Evolutionary conservation across 2,329 filamentous ascomycete species (phyloP).

Genomic region (Macrophomina phaseolina): DNA sequence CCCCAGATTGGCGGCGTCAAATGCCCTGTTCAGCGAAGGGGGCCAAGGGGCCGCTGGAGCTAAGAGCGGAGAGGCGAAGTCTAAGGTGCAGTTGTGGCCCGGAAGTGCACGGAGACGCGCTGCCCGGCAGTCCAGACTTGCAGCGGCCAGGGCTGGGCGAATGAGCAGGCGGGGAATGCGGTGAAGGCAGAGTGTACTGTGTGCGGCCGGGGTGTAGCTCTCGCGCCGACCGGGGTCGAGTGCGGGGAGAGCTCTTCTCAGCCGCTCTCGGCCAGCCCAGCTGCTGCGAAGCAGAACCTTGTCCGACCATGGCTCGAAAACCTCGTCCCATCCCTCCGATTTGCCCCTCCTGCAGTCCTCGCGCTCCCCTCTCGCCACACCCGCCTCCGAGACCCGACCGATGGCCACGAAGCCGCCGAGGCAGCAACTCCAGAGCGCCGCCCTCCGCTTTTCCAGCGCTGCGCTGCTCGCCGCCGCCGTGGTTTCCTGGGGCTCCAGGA

Average conservation of each 20-base stretch:
- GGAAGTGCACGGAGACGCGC: neutral
- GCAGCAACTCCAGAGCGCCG: neutral
- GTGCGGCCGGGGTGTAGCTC: neutral
- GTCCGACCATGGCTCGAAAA: neutral
- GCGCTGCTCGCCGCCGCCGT: constrained; percentile 15
- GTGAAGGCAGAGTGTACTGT: neutral
- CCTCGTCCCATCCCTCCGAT: neutral
- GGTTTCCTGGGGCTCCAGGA: constrained; percentile 14
- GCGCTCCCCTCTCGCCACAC: neutral
- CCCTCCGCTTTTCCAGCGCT: neutral
- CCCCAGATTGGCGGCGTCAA: no score
- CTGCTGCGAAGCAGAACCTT: neutral
- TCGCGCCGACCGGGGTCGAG: neutral
- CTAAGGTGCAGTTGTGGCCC: neutral
- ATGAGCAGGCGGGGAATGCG: neutral
- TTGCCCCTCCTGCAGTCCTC: neutral
- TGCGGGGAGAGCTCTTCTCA: constrained; percentile 22
- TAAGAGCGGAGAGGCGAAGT: neutral
- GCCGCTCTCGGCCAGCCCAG: neutral
- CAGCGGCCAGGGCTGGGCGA: neutral
- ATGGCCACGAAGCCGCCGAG: constrained; percentile 5
- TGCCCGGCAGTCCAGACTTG: neutral
- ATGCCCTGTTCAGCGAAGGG: neutral
- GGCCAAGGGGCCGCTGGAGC: no score
- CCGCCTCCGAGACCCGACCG: neutral